These are phyloP conservation scores for Penicillium coprophilum DNA, from an alignment of 495 filamentous ascomycete genomes.

Conservation along the genomic window DNA sequence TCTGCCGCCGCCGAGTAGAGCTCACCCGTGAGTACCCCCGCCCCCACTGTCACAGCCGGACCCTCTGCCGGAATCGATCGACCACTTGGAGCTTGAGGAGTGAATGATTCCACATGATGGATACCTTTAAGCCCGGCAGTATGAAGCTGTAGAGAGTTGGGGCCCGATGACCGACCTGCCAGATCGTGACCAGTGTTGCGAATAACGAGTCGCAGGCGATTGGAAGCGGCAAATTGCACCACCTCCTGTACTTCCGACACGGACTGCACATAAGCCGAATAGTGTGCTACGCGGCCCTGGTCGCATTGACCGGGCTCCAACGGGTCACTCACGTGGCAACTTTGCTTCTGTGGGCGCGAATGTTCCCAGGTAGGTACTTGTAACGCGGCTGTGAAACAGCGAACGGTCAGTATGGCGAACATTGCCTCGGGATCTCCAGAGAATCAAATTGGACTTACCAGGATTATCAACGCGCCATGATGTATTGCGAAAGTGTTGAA, in stretches of 20 bases:
- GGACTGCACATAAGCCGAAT: conserved; percentile 12
- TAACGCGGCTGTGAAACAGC: neutral
- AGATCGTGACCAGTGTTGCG: conserved; percentile 62
- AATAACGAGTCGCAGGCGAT: conserved; percentile 53
- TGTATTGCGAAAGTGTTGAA: neutral
- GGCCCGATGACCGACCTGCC: conserved; percentile 47
- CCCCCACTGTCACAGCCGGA: conserved; percentile 48
- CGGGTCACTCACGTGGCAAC: neutral
- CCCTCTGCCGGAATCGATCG: conserved; percentile 33
- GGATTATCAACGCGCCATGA: neutral
- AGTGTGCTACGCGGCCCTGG: conserved; percentile 18
- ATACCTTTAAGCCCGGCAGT: neutral
- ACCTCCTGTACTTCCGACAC: conserved; percentile 38
- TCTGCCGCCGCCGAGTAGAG: conserved; percentile 43
- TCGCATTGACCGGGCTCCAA: neutral
- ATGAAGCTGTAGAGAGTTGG: conserved; percentile 46
- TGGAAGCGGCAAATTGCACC: conserved; percentile 44
- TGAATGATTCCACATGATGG: conserved; percentile 47
- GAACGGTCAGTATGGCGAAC: neutral
- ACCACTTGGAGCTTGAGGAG: conserved; percentile 27
- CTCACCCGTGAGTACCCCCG: conserved; percentile 48
- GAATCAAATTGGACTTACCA: neutral
- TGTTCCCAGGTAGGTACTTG: neutral
- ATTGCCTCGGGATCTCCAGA: neutral
- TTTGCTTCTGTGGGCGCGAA: neutral